These are phyloP conservation scores for Calonectria hongkongensis DNA, from an alignment of 2,329 filamentous ascomycete genomes.

Conservation along the genomic window DNA sequence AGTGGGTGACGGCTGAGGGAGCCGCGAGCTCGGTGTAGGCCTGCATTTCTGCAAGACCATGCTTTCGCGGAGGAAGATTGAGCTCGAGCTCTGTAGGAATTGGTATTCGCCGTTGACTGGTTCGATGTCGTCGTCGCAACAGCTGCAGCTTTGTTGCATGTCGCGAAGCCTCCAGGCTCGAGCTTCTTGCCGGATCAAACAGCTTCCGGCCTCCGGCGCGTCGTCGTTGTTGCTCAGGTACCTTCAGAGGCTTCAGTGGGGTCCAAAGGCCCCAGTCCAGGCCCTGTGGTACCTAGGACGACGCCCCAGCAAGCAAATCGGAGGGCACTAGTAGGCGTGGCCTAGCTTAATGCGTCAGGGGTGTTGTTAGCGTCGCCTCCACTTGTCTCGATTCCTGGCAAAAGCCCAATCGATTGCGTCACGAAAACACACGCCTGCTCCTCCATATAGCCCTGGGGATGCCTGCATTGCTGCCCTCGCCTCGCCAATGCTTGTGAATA, in stretches of 20 bases:
- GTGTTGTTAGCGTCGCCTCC: constrained; percentile 18
- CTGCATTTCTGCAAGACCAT: constrained; percentile 81
- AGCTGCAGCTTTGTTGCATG: constrained; percentile 30
- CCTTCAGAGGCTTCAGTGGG: not conserved
- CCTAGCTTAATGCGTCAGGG: not conserved
- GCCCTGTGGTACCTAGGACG: not conserved
- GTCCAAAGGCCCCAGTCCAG: not conserved
- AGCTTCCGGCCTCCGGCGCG: constrained; percentile 32
- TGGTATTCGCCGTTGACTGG: constrained; percentile 27
- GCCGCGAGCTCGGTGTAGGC: constrained; percentile 97
- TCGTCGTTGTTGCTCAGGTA: constrained; percentile 17
- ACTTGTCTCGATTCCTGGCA: constrained; percentile 24
- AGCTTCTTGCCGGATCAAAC: constrained; percentile 39
- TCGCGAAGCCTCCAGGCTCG: constrained; percentile 40
- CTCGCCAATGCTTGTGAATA: constrained; percentile 32
- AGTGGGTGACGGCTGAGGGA: constrained; percentile 95
- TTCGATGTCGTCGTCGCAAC: constrained; percentile 26
- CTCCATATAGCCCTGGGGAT: constrained; percentile 31
- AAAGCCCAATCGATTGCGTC: constrained; percentile 50
- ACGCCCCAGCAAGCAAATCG: constrained; percentile 11
- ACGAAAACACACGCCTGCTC: constrained; percentile 45
- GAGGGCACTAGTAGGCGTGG: not conserved
- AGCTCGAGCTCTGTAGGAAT: constrained; percentile 29
- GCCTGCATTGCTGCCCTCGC: constrained; percentile 41
- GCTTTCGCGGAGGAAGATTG: constrained; percentile 53